Conservation (phyloP, 345 rosid genomes). For the Salix exigua region DNA sequence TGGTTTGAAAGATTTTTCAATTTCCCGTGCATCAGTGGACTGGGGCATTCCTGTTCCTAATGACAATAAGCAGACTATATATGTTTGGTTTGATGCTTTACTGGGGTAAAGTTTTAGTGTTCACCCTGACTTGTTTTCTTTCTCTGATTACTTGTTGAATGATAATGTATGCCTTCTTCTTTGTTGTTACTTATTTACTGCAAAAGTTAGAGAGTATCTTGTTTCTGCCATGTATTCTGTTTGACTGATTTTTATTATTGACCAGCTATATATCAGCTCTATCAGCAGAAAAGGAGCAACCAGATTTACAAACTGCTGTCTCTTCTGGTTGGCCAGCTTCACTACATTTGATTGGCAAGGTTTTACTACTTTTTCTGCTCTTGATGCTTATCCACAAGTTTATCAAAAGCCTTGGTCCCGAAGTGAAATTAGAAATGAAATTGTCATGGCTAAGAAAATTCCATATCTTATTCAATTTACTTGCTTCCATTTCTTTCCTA, state of each 20-base stretch:
- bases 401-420: neutral
- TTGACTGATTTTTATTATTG: neutral
- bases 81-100: slow-evolving; percentile 98
- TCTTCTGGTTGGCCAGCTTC: slow-evolving; percentile 95
- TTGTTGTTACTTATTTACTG: neutral
- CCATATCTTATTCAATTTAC: neutral
- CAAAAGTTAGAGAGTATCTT: neutral
- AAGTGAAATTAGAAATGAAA: neutral
- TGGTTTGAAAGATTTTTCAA: slow-evolving; percentile 90
- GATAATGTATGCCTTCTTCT: slow-evolving; percentile 1
- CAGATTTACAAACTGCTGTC: slow-evolving; percentile 55
- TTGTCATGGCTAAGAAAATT: slow-evolving; percentile 4
- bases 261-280: slow-evolving; percentile 85
- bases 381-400: neutral
- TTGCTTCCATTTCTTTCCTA: neutral
- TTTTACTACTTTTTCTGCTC: slow-evolving; percentile 15
- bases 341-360: slow-evolving; percentile 94
- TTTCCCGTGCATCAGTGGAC: slow-evolving; percentile 89
- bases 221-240: neutral
- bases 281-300: slow-evolving; percentile 50
- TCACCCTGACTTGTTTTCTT: neutral
- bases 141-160: neutral
- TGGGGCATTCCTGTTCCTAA: slow-evolving; percentile 98
- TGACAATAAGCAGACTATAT: slow-evolving; percentile 80
- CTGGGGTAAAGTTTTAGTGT: slow-evolving; percentile 56